Evolutionary conservation across 768 basidiomycete species (phyloP).

Genomic region (Symmetrospora coprosmae): DNA sequence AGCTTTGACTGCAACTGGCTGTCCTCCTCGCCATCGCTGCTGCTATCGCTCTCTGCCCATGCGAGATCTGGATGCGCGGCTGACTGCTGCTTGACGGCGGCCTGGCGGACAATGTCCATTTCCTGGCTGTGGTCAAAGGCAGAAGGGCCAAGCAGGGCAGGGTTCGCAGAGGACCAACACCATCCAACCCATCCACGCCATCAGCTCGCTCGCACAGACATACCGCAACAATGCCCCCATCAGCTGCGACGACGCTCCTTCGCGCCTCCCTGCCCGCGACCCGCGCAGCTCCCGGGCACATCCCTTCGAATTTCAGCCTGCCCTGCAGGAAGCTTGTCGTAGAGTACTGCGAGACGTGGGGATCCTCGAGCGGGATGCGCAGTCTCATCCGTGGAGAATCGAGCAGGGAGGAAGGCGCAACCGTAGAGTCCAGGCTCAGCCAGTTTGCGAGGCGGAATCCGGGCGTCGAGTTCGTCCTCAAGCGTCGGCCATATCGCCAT

Average conservation of each 20-base stretch:
- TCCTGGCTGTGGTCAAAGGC: too few relatives aligned
- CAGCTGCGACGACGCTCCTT: neutral
- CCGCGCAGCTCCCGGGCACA: neutral
- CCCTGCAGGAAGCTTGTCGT: slow-evolving; percentile 73
- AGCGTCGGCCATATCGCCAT: slow-evolving; percentile 56
- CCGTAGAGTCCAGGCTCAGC: slow-evolving; percentile 46
- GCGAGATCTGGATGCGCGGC: too few relatives aligned
- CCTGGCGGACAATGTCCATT: too few relatives aligned
- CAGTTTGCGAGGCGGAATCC: slow-evolving; percentile 57
- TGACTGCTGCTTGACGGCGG: too few relatives aligned
- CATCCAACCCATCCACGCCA: too few relatives aligned
- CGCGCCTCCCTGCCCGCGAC: neutral
- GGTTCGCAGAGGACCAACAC: too few relatives aligned
- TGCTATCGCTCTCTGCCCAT: too few relatives aligned
- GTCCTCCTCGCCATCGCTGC: too few relatives aligned
- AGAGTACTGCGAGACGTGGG: slow-evolving; percentile 72
- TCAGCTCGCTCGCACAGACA: too few relatives aligned
- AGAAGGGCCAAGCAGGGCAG: too few relatives aligned
- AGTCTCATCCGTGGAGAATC: slow-evolving; percentile 55
- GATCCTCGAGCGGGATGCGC: slow-evolving; percentile 58
- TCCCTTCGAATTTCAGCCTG: slow-evolving; percentile 52
- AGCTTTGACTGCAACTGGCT: too few relatives aligned
- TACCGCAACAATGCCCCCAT: too few relatives aligned
- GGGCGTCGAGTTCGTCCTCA: slow-evolving; percentile 70
- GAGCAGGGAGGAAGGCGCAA: neutral